These are phyloP conservation scores for Ophiosphaerella herpotricha DNA, from an alignment of 2,329 filamentous ascomycete species.

Conservation along the genomic window DNA sequence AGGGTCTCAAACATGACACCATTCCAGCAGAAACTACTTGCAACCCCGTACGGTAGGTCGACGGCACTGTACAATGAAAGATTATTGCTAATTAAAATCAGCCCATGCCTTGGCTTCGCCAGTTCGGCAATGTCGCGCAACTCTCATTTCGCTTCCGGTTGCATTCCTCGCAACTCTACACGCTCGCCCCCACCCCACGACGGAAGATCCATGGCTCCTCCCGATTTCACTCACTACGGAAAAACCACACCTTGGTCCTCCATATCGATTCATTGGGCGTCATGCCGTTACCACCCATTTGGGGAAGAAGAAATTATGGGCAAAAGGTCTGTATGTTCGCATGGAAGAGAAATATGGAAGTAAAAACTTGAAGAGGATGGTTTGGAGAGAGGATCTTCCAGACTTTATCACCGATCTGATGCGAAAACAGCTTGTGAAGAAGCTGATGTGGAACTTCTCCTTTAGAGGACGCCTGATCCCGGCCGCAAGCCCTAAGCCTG, in stretches of 20 bases:
- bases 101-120: slow-evolving; percentile 67
- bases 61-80: neutral
- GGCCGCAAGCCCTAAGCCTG: slow-evolving; percentile 22
- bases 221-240: slow-evolving; percentile 48
- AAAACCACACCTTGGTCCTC: slow-evolving; percentile 26
- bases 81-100: slow-evolving; percentile 35
- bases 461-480: slow-evolving; percentile 27
- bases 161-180: slow-evolving; percentile 69
- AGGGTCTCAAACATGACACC: slow-evolving; percentile 49
- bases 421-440: slow-evolving; percentile 41
- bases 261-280: slow-evolving; percentile 27
- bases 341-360: slow-evolving; percentile 41
- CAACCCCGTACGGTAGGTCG: slow-evolving; percentile 66
- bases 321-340: slow-evolving; percentile 24
- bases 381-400: slow-evolving; percentile 57
- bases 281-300: slow-evolving; percentile 20
- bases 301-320: slow-evolving; percentile 28
- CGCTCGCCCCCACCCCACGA: slow-evolving; percentile 60
- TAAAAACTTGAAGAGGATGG: slow-evolving; percentile 38
- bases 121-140: slow-evolving; percentile 61
- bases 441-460: slow-evolving; percentile 43
- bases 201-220: slow-evolving; percentile 60
- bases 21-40: slow-evolving; percentile 63
- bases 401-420: slow-evolving; percentile 47
- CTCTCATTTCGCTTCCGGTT: slow-evolving; percentile 56